These are phyloP conservation scores for Warburgia ugandensis DNA, from an alignment of 164 flowering plant genomes.

Conservation along the genomic window DNA sequence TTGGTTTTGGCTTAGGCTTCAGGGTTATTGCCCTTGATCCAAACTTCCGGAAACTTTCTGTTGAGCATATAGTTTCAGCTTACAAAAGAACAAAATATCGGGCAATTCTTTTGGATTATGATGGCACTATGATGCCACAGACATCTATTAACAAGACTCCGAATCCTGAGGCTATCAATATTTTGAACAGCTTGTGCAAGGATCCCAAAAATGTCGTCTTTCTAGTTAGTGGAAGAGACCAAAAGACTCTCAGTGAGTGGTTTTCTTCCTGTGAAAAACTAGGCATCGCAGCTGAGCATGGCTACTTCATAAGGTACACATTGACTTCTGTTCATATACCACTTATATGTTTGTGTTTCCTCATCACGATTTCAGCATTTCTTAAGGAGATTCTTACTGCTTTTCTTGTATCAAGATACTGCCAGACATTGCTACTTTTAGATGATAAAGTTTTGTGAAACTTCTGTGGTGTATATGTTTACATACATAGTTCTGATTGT, in stretches of 20 bases:
- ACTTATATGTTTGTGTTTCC: too few relatives aligned
- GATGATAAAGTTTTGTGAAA: too few relatives aligned
- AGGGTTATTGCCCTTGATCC: slow-evolving; percentile 51
- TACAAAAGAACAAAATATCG: slow-evolving; percentile 45
- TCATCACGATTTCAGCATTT: too few relatives aligned
- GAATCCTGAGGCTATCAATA: slow-evolving; percentile 27
- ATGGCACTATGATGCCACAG: slow-evolving; percentile 44
- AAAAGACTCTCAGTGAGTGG: slow-evolving; percentile 36
- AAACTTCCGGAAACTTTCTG: slow-evolving; percentile 48
- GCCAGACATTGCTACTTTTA: too few relatives aligned
- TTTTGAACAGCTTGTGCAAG: slow-evolving; percentile 40
- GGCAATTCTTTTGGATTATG: slow-evolving; percentile 59
- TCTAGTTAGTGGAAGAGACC: slow-evolving; percentile 49
- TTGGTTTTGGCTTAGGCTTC: slow-evolving; percentile 57
- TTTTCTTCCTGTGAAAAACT: slow-evolving; percentile 45
- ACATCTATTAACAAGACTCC: slow-evolving; percentile 30
- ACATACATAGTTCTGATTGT: too few relatives aligned
- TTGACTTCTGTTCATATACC: too few relatives aligned
- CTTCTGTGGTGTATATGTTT: too few relatives aligned
- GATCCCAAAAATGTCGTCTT: slow-evolving; percentile 50
- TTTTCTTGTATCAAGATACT: too few relatives aligned
- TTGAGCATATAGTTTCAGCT: slow-evolving; percentile 54
- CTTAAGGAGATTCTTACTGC: too few relatives aligned
- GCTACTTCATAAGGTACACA: slow-evolving; percentile 45
- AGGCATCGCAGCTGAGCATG: slow-evolving; percentile 60